Evolutionary conservation across 2,329 filamentous ascomycete species (phyloP).

Genomic region (Colletotrichum musicola): DNA sequence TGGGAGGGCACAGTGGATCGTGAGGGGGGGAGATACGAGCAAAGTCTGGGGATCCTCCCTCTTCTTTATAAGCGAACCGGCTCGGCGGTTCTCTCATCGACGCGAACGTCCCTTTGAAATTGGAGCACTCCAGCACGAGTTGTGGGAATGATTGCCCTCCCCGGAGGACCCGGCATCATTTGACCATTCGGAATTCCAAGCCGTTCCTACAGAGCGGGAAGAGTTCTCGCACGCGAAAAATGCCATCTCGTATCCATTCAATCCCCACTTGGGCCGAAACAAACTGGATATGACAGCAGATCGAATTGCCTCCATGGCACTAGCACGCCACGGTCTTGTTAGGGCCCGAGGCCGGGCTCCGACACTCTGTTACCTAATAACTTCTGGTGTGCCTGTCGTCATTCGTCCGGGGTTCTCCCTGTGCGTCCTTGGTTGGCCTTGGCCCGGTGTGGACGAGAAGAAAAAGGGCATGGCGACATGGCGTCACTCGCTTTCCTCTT

Average conservation of each 20-base stretch:
- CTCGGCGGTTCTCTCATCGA: constrained; percentile 23
- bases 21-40: constrained; percentile 1
- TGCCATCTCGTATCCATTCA: constrained; percentile 34
- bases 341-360: constrained; percentile 10
- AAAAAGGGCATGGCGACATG: not conserved
- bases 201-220: not conserved
- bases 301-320: constrained; percentile 27
- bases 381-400: constrained; percentile 24
- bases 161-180: constrained; percentile 27
- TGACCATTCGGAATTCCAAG: constrained; percentile 3
- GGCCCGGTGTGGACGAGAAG: not conserved
- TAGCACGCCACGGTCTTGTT: constrained; percentile 19
- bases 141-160: not conserved
- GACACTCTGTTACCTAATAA: constrained; percentile 32
- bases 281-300: constrained; percentile 31
- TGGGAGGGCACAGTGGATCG: constrained; percentile 27
- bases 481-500: constrained; percentile 3
- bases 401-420: constrained; percentile 32
- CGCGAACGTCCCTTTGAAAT: not conserved
- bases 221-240: constrained; percentile 13
- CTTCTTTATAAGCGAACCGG: constrained; percentile 37
- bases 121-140: not conserved
- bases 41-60: constrained; percentile 29
- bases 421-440: constrained; percentile 19
- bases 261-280: constrained; percentile 37